These are phyloP conservation scores for Macrocybe sp. DNA, from an alignment of 1,284 basidiomycete species.

Conservation along the genomic window DNA sequence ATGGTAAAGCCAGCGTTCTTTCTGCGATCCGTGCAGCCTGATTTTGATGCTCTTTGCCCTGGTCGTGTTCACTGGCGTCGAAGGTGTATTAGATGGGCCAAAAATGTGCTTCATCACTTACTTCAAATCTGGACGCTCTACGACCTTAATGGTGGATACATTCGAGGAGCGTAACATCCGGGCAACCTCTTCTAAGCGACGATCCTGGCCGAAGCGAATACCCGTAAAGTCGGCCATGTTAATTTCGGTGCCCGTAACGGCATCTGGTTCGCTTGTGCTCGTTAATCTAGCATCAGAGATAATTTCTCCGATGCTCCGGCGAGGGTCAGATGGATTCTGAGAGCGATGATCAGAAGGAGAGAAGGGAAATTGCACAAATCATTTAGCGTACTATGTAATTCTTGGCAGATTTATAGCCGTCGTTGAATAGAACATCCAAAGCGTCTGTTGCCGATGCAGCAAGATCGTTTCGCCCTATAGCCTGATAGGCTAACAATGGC, in stretches of 20 bases:
- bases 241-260: conserved; percentile 65
- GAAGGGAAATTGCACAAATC: background rate
- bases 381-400: conserved; percentile 49
- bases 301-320: conserved; percentile 47
- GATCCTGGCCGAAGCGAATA: conserved; percentile 84
- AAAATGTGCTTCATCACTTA: conserved; percentile 29
- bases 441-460: conserved; percentile 48
- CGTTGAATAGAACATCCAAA: conserved; percentile 37
- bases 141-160: conserved; percentile 58
- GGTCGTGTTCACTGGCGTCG: conserved; percentile 66
- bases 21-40: conserved; percentile 77
- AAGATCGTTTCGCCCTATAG: conserved; percentile 80
- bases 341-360: conserved; percentile 3
- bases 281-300: conserved; percentile 44
- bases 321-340: conserved; percentile 40
- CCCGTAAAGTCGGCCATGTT: conserved; percentile 70
- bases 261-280: conserved; percentile 48
- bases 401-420: conserved; percentile 51
- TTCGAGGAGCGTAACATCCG: conserved; percentile 81
- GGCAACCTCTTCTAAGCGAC: conserved; percentile 81
- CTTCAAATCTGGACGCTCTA: conserved; percentile 72
- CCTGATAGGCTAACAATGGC: conserved; percentile 65
- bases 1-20: conserved; percentile 79
- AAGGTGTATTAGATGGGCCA: conserved; percentile 1
- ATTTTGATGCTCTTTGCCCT: conserved; percentile 75